phyloP scores from a whole-genome alignment of 139 green algal genomes.

The Asterochloris sp. region DNA sequence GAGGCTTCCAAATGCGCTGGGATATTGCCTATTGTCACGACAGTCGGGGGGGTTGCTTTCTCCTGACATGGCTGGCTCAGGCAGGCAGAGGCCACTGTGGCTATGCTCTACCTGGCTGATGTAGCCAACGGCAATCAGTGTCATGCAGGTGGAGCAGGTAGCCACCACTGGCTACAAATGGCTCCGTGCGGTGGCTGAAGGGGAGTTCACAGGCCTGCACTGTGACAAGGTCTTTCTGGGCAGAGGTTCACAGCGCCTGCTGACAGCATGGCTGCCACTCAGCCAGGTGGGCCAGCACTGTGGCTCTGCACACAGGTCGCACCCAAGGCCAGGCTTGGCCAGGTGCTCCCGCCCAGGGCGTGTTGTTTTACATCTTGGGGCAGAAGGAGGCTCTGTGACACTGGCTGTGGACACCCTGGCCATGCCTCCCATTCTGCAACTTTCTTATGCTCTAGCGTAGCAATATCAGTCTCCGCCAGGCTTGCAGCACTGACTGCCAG shows the following conservation, averaged over 20 bases:
- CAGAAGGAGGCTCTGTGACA: no score
- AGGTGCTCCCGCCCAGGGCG: no score
- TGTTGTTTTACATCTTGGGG: no score
- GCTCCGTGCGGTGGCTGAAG: constrained; percentile 26
- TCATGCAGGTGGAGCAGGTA: constrained; percentile 13
- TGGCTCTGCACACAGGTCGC: background rate
- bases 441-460: background rate
- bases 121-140: no score
- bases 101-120: background rate
- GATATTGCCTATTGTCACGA: background rate
- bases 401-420: no score
- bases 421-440: background rate
- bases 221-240: constrained; percentile 37
- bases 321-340: no score
- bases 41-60: background rate
- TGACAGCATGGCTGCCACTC: constrained; percentile 31
- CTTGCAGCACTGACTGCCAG: no score
- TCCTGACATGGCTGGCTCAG: background rate
- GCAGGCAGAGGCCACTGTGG: background rate
- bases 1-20: background rate
- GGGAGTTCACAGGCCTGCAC: constrained; percentile 37
- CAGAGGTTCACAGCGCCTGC: constrained; percentile 13
- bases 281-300: background rate
- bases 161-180: constrained; percentile 37
- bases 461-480: no score